Evolutionary conservation across 192 early-diverging fungal genomes (phyloP).

Genomic region (Backusella luteola): DNA sequence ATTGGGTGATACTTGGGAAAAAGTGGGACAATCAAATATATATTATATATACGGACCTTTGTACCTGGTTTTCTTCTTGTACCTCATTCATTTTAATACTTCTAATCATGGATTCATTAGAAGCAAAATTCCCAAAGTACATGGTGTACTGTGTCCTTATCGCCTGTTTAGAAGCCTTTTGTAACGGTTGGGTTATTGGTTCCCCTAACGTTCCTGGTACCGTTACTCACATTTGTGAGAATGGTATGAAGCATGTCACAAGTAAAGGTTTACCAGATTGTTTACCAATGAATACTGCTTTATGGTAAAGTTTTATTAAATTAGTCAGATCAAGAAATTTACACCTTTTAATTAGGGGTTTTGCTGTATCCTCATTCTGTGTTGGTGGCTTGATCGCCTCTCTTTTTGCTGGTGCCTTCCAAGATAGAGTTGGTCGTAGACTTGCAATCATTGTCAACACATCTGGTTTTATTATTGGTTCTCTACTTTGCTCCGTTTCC

Average conservation of each 20-base stretch:
- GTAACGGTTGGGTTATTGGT: slow-evolving; percentile 44
- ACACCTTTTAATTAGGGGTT: slow-evolving; percentile 31
- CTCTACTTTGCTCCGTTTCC: slow-evolving; percentile 61
- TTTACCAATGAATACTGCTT: slow-evolving; percentile 28
- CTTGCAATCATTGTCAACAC: slow-evolving; percentile 62
- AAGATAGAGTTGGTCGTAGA: slow-evolving; percentile 44
- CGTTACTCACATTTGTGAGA: slow-evolving; percentile 30
- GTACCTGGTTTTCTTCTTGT: neutral
- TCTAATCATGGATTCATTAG: slow-evolving; percentile 36
- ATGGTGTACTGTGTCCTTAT: slow-evolving; percentile 44
- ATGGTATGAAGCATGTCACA: slow-evolving; percentile 2
- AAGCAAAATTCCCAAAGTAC: slow-evolving; percentile 35
- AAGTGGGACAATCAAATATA: neutral
- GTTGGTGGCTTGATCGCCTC: slow-evolving; percentile 58
- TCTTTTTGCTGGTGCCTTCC: slow-evolving; percentile 49
- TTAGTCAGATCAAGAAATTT: neutral
- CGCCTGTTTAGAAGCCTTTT: slow-evolving; percentile 37
- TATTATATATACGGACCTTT: neutral
- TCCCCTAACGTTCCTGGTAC: slow-evolving; percentile 42
- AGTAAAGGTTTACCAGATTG: slow-evolving; percentile 26
- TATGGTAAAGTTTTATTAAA: slow-evolving; percentile 12
- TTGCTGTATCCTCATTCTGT: slow-evolving; percentile 46
- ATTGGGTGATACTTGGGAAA: neutral
- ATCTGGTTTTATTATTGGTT: slow-evolving; percentile 63
- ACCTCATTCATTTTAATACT: neutral